Conservation (phyloP, 2,329 filamentous ascomycete genomes). For the Xylaria sp. region DNA sequence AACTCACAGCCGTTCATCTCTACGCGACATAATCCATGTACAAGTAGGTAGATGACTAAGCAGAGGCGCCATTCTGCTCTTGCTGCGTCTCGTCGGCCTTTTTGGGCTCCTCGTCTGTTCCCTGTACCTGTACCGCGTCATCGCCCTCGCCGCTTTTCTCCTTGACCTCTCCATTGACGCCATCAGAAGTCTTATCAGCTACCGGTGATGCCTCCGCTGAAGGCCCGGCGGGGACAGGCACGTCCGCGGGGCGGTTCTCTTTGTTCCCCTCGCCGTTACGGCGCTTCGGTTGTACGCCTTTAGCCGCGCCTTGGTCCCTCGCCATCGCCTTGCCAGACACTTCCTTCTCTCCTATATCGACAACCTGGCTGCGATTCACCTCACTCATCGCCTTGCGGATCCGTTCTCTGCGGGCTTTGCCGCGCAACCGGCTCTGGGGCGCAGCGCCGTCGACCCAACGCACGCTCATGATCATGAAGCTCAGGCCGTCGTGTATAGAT, state of each 20-base stretch:
- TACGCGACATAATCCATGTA: background rate
- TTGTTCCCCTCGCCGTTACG: conserved; percentile 54
- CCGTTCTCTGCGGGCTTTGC: conserved; percentile 61
- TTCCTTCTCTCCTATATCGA: conserved; percentile 47
- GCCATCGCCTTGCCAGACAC: conserved; percentile 35
- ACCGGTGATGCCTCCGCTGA: background rate
- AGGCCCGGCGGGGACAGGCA: background rate
- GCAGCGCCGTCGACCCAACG: conserved; percentile 84
- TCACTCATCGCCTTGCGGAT: conserved; percentile 67
- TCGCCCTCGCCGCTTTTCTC: conserved; percentile 18
- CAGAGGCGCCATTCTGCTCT: background rate
- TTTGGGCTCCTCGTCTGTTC: conserved; percentile 17
- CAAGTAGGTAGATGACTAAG: background rate
- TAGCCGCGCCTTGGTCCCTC: conserved; percentile 46
- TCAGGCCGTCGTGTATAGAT: conserved; percentile 81
- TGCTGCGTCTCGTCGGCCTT: conserved; percentile 1
- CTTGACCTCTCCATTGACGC: background rate
- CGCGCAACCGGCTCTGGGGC: conserved; percentile 64
- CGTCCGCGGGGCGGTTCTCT: conserved; percentile 54
- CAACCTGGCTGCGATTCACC: conserved; percentile 54
- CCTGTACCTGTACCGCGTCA: conserved; percentile 13
- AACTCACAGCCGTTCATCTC: background rate
- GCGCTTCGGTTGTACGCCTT: conserved; percentile 40
- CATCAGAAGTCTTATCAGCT: background rate
- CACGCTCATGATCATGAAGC: conserved; percentile 83